phyloP scores from a whole-genome alignment of 441 rosid genomes.

The Macaranga tanarius region DNA sequence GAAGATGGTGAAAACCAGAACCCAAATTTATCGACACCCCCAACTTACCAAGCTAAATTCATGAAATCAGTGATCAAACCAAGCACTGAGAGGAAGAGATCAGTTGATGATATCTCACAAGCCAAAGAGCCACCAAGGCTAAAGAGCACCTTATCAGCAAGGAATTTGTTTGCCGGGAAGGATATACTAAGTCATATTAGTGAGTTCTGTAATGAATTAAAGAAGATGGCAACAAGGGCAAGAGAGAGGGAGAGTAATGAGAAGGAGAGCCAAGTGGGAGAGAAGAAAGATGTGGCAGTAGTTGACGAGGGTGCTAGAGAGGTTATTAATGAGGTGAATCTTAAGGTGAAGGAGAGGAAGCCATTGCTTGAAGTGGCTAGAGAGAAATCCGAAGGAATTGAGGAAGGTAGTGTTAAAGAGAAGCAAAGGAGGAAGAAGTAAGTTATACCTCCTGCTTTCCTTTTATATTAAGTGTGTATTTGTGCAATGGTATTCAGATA shows the following conservation, averaged over 20 bases:
- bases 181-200: slow-evolving; percentile 71
- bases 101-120: slow-evolving; percentile 24
- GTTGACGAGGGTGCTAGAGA: slow-evolving; percentile 32
- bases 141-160: slow-evolving; percentile 72
- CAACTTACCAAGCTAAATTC: slow-evolving; percentile 41
- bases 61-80: slow-evolving; percentile 54
- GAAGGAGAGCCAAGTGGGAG: slow-evolving; percentile 36
- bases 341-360: slow-evolving; percentile 51
- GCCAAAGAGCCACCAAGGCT: slow-evolving; percentile 46
- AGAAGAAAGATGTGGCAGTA: slow-evolving; percentile 17
- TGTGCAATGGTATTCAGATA: background rate
- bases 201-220: slow-evolving; percentile 77
- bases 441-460: slow-evolving; percentile 2
- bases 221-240: slow-evolving; percentile 68
- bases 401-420: slow-evolving; percentile 42
- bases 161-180: slow-evolving; percentile 72
- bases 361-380: slow-evolving; percentile 50
- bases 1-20: slow-evolving; percentile 66
- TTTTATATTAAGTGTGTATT: background rate
- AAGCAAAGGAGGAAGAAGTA: slow-evolving; percentile 54
- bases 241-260: slow-evolving; percentile 55
- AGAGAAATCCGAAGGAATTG: slow-evolving; percentile 37
- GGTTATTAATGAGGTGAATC: slow-evolving; percentile 33
- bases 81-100: slow-evolving; percentile 52
- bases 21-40: slow-evolving; percentile 55